Base-by-base conservation (phyloP, 768 basidiomycete species). In the Amanita rubescens region DNA sequence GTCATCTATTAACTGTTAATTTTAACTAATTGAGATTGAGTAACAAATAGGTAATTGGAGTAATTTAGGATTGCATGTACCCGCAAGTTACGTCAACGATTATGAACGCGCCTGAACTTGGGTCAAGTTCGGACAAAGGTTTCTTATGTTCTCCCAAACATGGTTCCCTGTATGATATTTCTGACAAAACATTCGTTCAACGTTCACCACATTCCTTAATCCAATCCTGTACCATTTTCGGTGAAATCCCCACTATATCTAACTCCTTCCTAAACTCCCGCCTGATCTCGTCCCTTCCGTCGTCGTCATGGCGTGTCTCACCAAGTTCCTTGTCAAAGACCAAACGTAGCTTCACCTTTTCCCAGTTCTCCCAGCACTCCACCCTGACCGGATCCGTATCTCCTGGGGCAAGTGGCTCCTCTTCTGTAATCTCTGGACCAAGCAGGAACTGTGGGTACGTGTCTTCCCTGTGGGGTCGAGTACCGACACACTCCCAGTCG, bases 401-500 rank as follows among this genome's bases (percentile, higher is more conserved):
- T 32, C 37, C 53, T 20, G 43, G 35, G 24, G 39, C 53, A 48
- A 54, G 42, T 25, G 20, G 47, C 47, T 49, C 47, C 47, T 49
- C 47, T 37, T 49, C 47, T 49, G 33, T 37, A 37, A 49, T 22
- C 47, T 49, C 47, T 37, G 47, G 47, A 37, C 47, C 47, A 34
- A 44, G 32, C 39, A 49, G 52, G 32, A 51, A 60, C 19, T 52
- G 49, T 15, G 57, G 59, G 51, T 60, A 58, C 5, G 48, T 17
- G 22, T 55, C 24, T 58, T 58, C 44, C 60, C 60, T 57, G 22
- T 47, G 53, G 19, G 58, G 60, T 52, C 58, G 44, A 33, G 58
- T 50, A 50, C 54, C 54, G 4, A 55, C 49, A 47, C 53, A 58
- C 49, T 61, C 60, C 60, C 60, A 61, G 53, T 61, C 60, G 30